Evolutionary conservation across 2,329 filamentous ascomycete genomes (phyloP).

Genomic region (Sporothrix schenckii): DNA sequence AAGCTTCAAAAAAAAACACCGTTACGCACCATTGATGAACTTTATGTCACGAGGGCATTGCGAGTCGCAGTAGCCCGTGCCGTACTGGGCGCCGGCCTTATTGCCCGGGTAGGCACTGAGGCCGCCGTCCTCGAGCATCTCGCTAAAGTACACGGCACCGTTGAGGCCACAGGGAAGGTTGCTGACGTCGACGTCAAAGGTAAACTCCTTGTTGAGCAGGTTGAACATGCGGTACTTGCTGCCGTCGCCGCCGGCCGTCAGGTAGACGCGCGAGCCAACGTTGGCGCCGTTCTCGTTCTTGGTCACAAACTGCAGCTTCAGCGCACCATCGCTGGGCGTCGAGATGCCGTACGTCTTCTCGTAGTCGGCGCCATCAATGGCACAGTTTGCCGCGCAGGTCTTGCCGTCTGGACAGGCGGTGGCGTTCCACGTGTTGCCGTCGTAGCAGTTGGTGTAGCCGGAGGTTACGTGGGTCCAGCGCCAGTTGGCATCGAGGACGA

Average conservation of each 20-base stretch:
- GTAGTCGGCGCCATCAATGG: constrained; percentile 60
- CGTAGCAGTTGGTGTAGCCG: constrained; percentile 55
- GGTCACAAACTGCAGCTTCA: constrained; percentile 55
- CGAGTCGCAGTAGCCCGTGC: constrained; percentile 57
- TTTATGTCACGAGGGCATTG: constrained; percentile 53
- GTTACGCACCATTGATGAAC: constrained; percentile 48
- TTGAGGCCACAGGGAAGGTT: constrained; percentile 60
- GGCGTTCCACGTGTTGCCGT: constrained; percentile 52
- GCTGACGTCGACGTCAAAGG: constrained; percentile 67
- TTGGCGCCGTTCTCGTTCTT: constrained; percentile 46
- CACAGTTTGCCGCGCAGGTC: constrained; percentile 58
- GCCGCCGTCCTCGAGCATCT: constrained; percentile 57
- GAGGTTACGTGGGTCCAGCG: constrained; percentile 56
- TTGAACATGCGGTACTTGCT: constrained; percentile 53
- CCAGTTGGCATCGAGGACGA: constrained; percentile 61
- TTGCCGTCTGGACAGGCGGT: constrained; percentile 52
- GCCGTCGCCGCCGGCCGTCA: constrained; percentile 38
- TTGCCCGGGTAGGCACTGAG: constrained; percentile 50
- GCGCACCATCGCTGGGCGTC: constrained; percentile 49
- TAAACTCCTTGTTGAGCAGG: constrained; percentile 63
- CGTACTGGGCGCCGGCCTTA: constrained; percentile 54
- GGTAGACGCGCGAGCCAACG: constrained; percentile 44
- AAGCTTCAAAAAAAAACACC: too few relatives aligned
- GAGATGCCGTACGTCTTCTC: constrained; percentile 54
- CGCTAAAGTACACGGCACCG: constrained; percentile 58